Percentiles rank a stretch among this genome's conserved stretches.
Conservation (phyloP, 805 yeast species). For the Schizosaccharomyces osmophilus region DNA sequence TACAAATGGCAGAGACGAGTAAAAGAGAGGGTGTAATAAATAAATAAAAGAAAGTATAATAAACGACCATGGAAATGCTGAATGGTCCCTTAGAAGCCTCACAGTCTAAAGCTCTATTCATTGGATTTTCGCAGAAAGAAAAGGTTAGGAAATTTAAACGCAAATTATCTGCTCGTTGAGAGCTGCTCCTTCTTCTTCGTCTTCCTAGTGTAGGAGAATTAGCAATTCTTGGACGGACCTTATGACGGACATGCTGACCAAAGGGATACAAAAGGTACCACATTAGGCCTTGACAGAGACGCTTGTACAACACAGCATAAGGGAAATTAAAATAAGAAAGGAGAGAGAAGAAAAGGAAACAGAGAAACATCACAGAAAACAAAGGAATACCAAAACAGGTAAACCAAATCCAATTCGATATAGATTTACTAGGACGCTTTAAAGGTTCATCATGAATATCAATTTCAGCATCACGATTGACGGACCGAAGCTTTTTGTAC, state of each 20-base stretch:
- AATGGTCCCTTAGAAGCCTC: conserved; percentile 85
- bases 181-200: conserved; percentile 67
- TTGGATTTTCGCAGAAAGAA: neutral
- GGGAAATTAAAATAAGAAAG: conserved; percentile 19
- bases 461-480: conserved; percentile 69
- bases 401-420: conserved; percentile 55
- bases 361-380: conserved; percentile 6
- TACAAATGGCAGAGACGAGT: conserved; percentile 33
- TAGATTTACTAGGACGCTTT: conserved; percentile 31
- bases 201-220: conserved; percentile 13
- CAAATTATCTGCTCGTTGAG: conserved; percentile 33
- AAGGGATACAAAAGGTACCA: conserved; percentile 62
- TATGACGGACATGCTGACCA: conserved; percentile 64
- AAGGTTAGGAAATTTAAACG: neutral
- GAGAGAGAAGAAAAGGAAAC: conserved; percentile 25
- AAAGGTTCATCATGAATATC: conserved; percentile 63
- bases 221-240: conserved; percentile 22
- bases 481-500: conserved; percentile 78
- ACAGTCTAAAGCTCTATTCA: conserved; percentile 6
- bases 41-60: conserved; percentile 45
- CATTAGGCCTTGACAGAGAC: conserved; percentile 35
- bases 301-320: conserved; percentile 34
- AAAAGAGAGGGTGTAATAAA: conserved; percentile 43
- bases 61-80: conserved; percentile 60
- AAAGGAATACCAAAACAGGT: conserved; percentile 41